Percentiles rank a stretch among this genome's conserved stretches.
These are phyloP conservation scores for Citrus unshiu DNA, from an alignment of 345 rosid species.

Conservation along the genomic window DNA sequence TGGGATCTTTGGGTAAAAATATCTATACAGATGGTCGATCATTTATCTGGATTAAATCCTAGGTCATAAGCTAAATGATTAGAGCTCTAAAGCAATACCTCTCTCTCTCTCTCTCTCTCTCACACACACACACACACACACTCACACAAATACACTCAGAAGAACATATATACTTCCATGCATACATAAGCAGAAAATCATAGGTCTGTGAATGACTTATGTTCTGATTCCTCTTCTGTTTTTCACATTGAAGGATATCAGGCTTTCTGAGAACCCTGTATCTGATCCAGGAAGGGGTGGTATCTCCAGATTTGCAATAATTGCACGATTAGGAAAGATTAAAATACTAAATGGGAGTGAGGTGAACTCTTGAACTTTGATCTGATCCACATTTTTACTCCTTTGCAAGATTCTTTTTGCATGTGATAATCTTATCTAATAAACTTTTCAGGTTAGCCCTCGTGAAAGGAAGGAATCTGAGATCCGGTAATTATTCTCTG, in stretches of 20 bases:
- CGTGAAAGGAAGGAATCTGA: conserved; percentile 97
- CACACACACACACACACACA: too few relatives aligned
- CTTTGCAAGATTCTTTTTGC: conserved; percentile 4
- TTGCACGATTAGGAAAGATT: conserved; percentile 78
- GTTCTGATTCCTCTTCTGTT: conserved; percentile 15
- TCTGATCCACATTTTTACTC: conserved; percentile 2
- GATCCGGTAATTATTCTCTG: conserved; percentile 57
- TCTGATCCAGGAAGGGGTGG: conserved; percentile 75
- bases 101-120: not conserved
- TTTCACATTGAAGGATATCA: conserved; percentile 53
- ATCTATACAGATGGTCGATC: not conserved
- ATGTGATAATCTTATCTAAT: conserved; percentile 12
- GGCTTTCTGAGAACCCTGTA: conserved; percentile 90
- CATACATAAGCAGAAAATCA: not conserved
- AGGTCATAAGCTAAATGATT: not conserved
- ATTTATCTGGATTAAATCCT: not conserved
- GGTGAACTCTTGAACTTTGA: conserved; percentile 42
- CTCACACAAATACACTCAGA: not conserved
- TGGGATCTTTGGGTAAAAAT: not conserved
- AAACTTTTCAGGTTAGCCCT: conserved; percentile 51
- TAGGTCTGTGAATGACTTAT: not conserved
- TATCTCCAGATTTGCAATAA: conserved; percentile 67
- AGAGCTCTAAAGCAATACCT: not conserved
- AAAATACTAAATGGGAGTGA: conserved; percentile 91
- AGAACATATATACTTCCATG: not conserved